Base-by-base conservation (phyloP, 257 asterid species). In the Nicotiana tomentosiformis region DNA sequence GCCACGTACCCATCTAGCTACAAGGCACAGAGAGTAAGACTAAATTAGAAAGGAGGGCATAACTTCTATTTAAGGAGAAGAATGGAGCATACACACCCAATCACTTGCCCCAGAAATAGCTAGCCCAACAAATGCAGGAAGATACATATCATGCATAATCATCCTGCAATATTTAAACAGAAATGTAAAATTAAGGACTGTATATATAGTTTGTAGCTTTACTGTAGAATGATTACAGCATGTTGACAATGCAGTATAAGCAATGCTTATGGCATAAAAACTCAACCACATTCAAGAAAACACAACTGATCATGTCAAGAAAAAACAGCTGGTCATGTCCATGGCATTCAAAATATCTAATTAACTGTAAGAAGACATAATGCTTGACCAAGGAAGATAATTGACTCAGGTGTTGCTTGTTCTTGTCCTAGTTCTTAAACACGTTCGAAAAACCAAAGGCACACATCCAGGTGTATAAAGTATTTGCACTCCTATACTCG, bases 1-100 rank as follows among this genome's bases (percentile, higher is more conserved):
- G 99, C 99, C 89, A 93, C 55, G 68, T 92, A 94, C 64, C 99
- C 98, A 90, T 96, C 99, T 84, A 96, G 86, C 98, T 96, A 93
- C 85, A 89, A 86, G 66, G 77, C 37, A 77, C 57, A 62, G 18
- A 81, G 20, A 81, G 81, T 74, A 83, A 46, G 62, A 66, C 80
- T 77, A 70, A 56, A 18, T 17, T 57, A 39, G 57, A 76, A 49
- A 43, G 39, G 55, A 49, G 58, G 81, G 33, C 51, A 68, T 55
- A 74, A 77, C 4, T 29, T 16, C 69, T 37, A 65, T 67, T 20
- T 62, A 70, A 72, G 56, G 64, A 81, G 10, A 55, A 83, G 77
- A 83, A 35, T 37, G 68, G 69, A 70, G 66, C 72, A 69, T 56
- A 46, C 89, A 72, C 90, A 96, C 99, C 99, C 99, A 96, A 86